Evolutionary conservation across 2,329 filamentous ascomycete species (phyloP), one percentile per base, ranked within the genome.

Genomic region (Penicillium sp.): DNA sequence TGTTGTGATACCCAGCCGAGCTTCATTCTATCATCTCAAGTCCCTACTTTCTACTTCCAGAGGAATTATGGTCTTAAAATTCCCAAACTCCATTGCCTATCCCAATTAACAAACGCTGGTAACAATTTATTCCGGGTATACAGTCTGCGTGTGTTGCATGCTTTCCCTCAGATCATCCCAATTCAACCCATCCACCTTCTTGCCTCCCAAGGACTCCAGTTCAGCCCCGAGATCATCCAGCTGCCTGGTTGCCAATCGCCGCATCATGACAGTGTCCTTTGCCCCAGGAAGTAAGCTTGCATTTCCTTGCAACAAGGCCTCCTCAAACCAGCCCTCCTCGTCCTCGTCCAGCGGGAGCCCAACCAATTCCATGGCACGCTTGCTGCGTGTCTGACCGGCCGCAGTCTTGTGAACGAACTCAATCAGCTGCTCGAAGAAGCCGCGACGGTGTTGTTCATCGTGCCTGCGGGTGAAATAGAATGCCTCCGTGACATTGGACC

Each of bases 261-360:
- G 80, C 76, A 89, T 85, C 56, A 89, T 75, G 1, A 89, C 73
- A 0, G 85, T 87, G 58, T 91, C 87, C 61, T 80, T 84, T 3
- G 85, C 82, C 20, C 79, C 80, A 52, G 78, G 80, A 6, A 85
- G 69, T 34, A 73, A 77, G 59, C 80, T 81, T 2, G 85, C 86
- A 36, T 81, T 80, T 9, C 85, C 84, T 4, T 74, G 71, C 0
- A 80, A 74, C 29, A 94, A 70, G 47, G 78, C 85, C 22, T 85
- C 79, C 55, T 85, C 81, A 51, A 94, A 81, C 85, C 86, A 91
- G 4, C 63, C 63, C 62, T 90, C 86, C 62, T 95, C 89, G 14
- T 79, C 72, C 1, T 73, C 64, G 47, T 81, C 81, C n/a, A 94
- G 78, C 0, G 87, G 86, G 51, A 91, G 68, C 50, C 84, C 83